phyloP scores from a whole-genome alignment of 1,284 basidiomycete species.

The Stereum hirsutum region DNA sequence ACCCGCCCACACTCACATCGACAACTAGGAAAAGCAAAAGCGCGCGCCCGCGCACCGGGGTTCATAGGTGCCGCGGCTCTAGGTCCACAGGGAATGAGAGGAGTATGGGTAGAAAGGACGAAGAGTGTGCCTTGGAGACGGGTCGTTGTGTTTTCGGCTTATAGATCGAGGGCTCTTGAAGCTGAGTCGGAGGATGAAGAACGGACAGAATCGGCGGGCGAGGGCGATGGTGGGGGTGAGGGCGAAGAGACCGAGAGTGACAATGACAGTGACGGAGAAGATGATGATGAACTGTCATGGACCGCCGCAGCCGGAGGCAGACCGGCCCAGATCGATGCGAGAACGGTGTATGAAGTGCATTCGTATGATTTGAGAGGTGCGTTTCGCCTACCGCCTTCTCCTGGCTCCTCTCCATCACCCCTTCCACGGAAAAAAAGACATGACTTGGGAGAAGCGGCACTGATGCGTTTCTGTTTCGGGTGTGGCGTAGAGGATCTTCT shows the following conservation, averaged over 20 bases:
- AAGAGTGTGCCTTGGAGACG: slow-evolving; percentile 27
- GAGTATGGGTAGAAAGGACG: slow-evolving; percentile 40
- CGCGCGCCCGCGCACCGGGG: slow-evolving; percentile 22
- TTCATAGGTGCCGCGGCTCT: slow-evolving; percentile 37
- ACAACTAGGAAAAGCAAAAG: too few relatives aligned
- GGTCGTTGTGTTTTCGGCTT: slow-evolving; percentile 25
- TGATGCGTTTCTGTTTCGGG: too few relatives aligned
- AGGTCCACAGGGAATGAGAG: slow-evolving; percentile 34
- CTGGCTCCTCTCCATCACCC: background rate
- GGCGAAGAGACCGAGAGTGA: slow-evolving; percentile 6
- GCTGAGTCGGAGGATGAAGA: background rate
- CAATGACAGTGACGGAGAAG: slow-evolving; percentile 9
- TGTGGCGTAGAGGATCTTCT: slow-evolving; percentile 33
- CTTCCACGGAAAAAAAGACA: too few relatives aligned
- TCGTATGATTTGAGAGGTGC: slow-evolving; percentile 43
- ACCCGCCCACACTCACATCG: too few relatives aligned
- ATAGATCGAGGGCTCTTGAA: slow-evolving; percentile 3
- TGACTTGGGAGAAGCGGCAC: too few relatives aligned
- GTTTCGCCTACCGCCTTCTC: slow-evolving; percentile 7
- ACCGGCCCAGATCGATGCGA: slow-evolving; percentile 27
- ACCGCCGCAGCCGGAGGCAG: slow-evolving; percentile 7
- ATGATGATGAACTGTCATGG: background rate
- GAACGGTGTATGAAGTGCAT: slow-evolving; percentile 27
- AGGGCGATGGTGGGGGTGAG: background rate
- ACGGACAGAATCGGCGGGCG: background rate